Conservation (phyloP, 2,329 filamentous ascomycete species). For the Colletotrichum plurivorum region DNA sequence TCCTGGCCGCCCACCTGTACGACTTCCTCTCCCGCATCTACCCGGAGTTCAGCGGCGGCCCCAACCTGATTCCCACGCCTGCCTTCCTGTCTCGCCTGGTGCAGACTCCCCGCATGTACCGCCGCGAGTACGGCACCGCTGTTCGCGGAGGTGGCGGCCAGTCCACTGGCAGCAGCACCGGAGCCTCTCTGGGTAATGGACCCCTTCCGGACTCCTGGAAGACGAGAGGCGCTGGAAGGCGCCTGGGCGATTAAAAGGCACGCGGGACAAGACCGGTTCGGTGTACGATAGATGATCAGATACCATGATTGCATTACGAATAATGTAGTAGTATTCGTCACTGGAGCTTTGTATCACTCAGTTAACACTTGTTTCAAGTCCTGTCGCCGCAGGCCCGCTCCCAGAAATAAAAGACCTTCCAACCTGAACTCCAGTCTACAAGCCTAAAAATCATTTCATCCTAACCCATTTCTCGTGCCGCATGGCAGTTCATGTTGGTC, state of each 20-base stretch:
- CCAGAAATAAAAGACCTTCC: neutral
- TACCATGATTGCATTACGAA: constrained; percentile 34
- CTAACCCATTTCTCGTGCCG: neutral
- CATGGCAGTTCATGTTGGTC: constrained; percentile 5
- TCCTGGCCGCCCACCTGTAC: constrained; percentile 89
- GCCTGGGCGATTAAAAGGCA: constrained; percentile 63
- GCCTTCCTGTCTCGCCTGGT: constrained; percentile 78
- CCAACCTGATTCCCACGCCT: constrained; percentile 83
- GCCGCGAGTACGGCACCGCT: constrained; percentile 75
- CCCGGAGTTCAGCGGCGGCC: constrained; percentile 88
- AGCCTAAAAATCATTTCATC: neutral
- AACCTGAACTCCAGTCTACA: neutral
- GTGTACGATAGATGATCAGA: constrained; percentile 1
- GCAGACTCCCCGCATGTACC: constrained; percentile 60
- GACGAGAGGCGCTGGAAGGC: constrained; percentile 72
- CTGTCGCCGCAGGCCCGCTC: neutral
- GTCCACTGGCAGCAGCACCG: constrained; percentile 57
- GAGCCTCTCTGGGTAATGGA: constrained; percentile 58
- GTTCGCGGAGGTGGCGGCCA: constrained; percentile 53
- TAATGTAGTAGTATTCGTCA: constrained; percentile 35
- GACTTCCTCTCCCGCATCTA: constrained; percentile 92
- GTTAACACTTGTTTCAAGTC: neutral
- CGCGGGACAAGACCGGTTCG: neutral
- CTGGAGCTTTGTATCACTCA: constrained; percentile 25
- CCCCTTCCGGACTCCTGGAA: constrained; percentile 76